A percentile compares a stretch with the other conserved stretches of the same genome.
Evolutionary conservation across 805 yeast species (phyloP).

Genomic region (Yarrowia phangngaensis): DNA sequence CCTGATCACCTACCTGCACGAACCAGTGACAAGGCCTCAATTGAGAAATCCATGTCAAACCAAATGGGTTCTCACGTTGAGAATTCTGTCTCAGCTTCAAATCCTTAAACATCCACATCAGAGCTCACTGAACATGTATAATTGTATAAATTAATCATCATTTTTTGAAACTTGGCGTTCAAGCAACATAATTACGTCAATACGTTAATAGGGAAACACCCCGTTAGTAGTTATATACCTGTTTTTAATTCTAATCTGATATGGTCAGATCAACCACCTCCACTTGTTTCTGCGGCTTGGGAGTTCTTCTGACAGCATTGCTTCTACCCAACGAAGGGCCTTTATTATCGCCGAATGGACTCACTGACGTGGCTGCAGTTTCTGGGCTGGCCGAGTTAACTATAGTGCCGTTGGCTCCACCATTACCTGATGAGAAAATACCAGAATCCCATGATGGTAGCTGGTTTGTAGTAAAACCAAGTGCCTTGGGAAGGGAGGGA

Average conservation of each 20-base stretch:
- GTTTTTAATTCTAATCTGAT: slow-evolving; percentile 3
- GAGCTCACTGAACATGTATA: too few relatives aligned
- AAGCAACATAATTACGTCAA: too few relatives aligned
- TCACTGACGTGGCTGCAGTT: slow-evolving; percentile 19
- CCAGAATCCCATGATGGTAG: slow-evolving; percentile 23
- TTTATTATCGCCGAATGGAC: not conserved
- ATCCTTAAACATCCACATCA: too few relatives aligned
- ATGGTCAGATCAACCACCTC: slow-evolving; percentile 11
- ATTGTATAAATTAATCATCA: too few relatives aligned
- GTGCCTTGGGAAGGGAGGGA: slow-evolving; percentile 2
- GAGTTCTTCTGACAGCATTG: slow-evolving; percentile 8
- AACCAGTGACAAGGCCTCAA: slow-evolving; percentile 1
- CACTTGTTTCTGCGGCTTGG: slow-evolving; percentile 5
- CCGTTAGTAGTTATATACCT: slow-evolving; percentile 18
- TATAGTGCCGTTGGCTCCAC: slow-evolving; percentile 2
- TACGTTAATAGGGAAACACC: slow-evolving; percentile 4
- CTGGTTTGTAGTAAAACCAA: not conserved
- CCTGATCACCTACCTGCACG: slow-evolving; percentile 16
- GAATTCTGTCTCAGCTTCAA: not conserved
- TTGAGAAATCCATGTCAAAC: slow-evolving; percentile 3
- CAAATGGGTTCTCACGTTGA: slow-evolving; percentile 8
- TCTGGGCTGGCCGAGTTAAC: slow-evolving; percentile 11
- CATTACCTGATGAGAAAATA: slow-evolving; percentile 7
- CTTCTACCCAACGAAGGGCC: slow-evolving; percentile 11
- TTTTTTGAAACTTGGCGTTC: too few relatives aligned